A percentile compares a stretch with the other conserved stretches of the same genome.
Conservation (phyloP, 2,329 filamentous ascomycete genomes). For the Phialocephala subalpina region DNA sequence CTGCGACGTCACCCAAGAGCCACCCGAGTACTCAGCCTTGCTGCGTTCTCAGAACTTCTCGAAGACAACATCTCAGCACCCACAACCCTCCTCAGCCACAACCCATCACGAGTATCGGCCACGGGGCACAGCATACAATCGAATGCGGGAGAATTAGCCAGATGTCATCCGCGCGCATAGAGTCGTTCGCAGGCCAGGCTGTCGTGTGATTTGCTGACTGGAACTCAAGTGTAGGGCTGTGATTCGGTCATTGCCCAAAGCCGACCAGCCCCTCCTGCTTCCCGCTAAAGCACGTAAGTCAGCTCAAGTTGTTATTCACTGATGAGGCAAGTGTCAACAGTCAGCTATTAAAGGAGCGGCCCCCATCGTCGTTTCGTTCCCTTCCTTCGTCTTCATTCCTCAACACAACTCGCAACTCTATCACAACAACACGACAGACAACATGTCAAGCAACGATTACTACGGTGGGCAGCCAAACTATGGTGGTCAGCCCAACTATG, state of each 20-base stretch:
- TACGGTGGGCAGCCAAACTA: constrained; percentile 38
- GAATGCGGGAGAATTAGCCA: constrained; percentile 5
- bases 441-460: constrained; percentile 41
- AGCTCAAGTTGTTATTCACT: constrained; percentile 8
- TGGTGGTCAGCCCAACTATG: constrained; percentile 32
- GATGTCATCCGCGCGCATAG: constrained; percentile 2
- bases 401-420: neutral
- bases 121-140: neutral
- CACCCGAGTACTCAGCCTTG: constrained; percentile 21
- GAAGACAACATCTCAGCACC: constrained; percentile 1
- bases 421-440: constrained; percentile 16
- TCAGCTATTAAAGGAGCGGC: constrained; percentile 2
- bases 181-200: neutral
- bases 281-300: constrained; percentile 19
- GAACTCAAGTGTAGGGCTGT: neutral
- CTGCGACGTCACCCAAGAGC: constrained; percentile 21
- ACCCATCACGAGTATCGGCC: constrained; percentile 6
- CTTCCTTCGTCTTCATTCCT: neutral
- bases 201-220: neutral
- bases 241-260: neutral
- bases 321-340: constrained; percentile 9
- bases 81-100: constrained; percentile 11
- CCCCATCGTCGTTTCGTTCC: neutral
- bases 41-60: neutral
- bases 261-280: constrained; percentile 2